phyloP scores from a whole-genome alignment of 805 yeast species.

The Metschnikowia amazonensis region DNA sequence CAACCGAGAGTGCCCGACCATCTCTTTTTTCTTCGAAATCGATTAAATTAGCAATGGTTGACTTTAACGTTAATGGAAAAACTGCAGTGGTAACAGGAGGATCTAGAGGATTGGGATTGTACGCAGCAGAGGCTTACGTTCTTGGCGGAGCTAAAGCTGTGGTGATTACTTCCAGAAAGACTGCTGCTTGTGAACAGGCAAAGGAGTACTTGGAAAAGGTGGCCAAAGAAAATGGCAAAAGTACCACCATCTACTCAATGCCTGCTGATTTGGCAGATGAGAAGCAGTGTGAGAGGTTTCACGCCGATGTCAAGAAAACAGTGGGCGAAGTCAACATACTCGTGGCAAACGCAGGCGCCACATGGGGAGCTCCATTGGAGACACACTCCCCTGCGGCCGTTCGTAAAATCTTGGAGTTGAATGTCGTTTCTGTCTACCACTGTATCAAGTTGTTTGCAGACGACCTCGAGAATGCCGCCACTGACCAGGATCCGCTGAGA shows the following conservation, averaged over 20 bases:
- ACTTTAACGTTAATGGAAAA: constrained; percentile 53
- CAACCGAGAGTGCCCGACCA: neutral
- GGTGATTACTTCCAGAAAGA: constrained; percentile 62
- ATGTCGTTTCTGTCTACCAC: constrained; percentile 64
- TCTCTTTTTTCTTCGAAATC: neutral
- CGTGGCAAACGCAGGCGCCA: constrained; percentile 75
- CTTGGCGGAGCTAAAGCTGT: constrained; percentile 59
- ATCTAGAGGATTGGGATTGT: constrained; percentile 68
- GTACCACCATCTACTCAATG: constrained; percentile 36
- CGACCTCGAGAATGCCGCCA: constrained; percentile 49
- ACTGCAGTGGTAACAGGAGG: constrained; percentile 71
- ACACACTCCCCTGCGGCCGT: constrained; percentile 59
- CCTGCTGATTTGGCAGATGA: constrained; percentile 56
- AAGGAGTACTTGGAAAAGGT: constrained; percentile 37
- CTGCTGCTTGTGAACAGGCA: constrained; percentile 57
- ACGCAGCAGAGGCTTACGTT: constrained; percentile 63
- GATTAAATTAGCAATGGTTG: constrained; percentile 30
- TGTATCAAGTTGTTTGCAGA: constrained; percentile 63
- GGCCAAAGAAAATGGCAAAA: constrained; percentile 33
- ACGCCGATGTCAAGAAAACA: constrained; percentile 34
- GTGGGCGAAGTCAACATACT: constrained; percentile 55
- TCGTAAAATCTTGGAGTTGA: constrained; percentile 59
- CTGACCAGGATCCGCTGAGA: constrained; percentile 56
- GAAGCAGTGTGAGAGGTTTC: constrained; percentile 45
- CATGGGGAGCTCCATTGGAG: constrained; percentile 68